Conservation (phyloP, 2,329 filamentous ascomycete species). For the Microcyclospora pomicola region DNA sequence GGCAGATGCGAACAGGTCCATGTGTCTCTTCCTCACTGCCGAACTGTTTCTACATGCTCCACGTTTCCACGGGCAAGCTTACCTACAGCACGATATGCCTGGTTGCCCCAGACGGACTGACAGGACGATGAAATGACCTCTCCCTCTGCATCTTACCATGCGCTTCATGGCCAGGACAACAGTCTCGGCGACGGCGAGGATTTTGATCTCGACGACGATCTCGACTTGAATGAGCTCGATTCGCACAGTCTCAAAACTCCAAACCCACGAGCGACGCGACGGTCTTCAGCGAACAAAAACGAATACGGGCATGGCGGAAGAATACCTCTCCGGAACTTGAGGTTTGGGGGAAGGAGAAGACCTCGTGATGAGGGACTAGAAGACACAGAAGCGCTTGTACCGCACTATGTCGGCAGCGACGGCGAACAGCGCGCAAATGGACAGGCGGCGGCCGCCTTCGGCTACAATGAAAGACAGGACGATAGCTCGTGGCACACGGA, state of each 20-base stretch:
- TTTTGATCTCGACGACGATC: conserved; percentile 57
- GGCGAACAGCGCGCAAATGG: conserved; percentile 25
- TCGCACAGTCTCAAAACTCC: conserved; percentile 28
- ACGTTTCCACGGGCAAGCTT: too few species aligned
- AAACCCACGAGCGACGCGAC: conserved; percentile 6
- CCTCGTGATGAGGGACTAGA: conserved; percentile 42
- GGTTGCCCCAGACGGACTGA: too few species aligned
- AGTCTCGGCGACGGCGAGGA: conserved; percentile 25
- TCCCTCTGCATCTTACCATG: too few species aligned
- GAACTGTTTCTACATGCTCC: too few species aligned
- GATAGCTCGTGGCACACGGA: neutral
- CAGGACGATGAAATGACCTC: too few species aligned
- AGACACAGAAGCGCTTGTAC: conserved; percentile 47
- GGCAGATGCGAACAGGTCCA: too few species aligned
- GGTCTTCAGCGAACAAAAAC: conserved; percentile 6
- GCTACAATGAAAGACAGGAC: too few species aligned
- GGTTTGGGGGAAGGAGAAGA: conserved; percentile 32
- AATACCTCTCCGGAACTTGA: conserved; percentile 56
- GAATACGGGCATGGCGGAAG: conserved; percentile 31
- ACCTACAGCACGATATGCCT: too few species aligned
- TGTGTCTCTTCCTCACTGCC: too few species aligned
- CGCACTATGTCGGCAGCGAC: conserved; percentile 27
- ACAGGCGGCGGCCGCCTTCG: too few species aligned
- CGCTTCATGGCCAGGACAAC: too few species aligned
- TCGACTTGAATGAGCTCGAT: conserved; percentile 70